These are phyloP conservation scores for Huntiella bhutanensis DNA, from an alignment of 2,329 filamentous ascomycete species.

Conservation along the genomic window DNA sequence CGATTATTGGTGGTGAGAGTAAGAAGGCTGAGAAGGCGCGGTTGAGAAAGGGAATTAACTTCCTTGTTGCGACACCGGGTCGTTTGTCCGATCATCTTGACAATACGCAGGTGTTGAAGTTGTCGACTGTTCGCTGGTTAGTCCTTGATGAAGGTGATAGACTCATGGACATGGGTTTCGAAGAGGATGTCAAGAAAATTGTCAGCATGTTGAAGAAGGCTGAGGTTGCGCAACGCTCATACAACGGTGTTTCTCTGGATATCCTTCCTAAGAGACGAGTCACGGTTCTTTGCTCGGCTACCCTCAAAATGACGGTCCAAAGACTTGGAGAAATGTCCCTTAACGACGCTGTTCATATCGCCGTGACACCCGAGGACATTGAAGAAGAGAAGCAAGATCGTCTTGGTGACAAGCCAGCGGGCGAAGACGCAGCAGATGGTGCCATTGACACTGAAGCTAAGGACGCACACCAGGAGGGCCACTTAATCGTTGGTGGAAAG, in stretches of 20 bases:
- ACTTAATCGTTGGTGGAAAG: conserved; percentile 10
- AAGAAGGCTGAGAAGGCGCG: conserved; percentile 79
- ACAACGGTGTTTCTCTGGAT: conserved; percentile 37
- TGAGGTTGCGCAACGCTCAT: conserved; percentile 36
- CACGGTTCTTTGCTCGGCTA: conserved; percentile 87
- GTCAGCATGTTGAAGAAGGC: conserved; percentile 59
- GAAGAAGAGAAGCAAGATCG: conserved; percentile 17
- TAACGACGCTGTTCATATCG: conserved; percentile 77
- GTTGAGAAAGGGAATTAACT: conserved; percentile 83
- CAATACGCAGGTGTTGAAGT: conserved; percentile 74
- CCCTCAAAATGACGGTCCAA: conserved; percentile 95
- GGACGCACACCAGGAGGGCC: background rate
- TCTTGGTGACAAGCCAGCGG: conserved; percentile 20
- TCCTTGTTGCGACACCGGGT: conserved; percentile 85
- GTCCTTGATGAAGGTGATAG: conserved; percentile 91
- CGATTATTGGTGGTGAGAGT: conserved; percentile 51
- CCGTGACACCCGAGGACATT: conserved; percentile 38
- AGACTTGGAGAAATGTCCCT: conserved; percentile 85
- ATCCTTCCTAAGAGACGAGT: conserved; percentile 57
- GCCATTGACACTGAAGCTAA: conserved; percentile 4
- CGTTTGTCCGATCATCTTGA: conserved; percentile 80
- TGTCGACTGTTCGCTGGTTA: conserved; percentile 81
- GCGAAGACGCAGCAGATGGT: conserved; percentile 1
- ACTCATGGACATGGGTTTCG: conserved; percentile 96
- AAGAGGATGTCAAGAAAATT: conserved; percentile 79